These are phyloP conservation scores for Chaetoceros muelleri DNA, from an alignment of 108 stramenopile genomes.

Conservation along the genomic window DNA sequence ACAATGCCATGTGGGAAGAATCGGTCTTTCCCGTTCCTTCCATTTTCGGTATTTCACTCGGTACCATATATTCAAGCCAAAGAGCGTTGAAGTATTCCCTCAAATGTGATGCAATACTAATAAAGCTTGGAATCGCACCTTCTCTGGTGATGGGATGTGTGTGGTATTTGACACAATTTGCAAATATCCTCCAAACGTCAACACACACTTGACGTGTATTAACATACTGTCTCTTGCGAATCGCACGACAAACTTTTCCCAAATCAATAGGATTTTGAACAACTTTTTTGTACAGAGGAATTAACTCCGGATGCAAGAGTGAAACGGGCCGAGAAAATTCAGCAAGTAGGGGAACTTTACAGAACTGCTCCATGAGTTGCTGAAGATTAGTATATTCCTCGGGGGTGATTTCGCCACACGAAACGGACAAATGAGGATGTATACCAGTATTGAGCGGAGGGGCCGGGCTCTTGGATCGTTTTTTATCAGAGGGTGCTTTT, in stretches of 20 bases:
- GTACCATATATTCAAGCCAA: slow-evolving; percentile 78
- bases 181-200: slow-evolving; percentile 84
- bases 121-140: slow-evolving; percentile 66
- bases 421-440: slow-evolving; percentile 44
- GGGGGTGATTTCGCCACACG: slow-evolving; percentile 45
- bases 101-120: slow-evolving; percentile 72
- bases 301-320: slow-evolving; percentile 76
- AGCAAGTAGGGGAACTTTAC: slow-evolving; percentile 72
- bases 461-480: neutral
- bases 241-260: slow-evolving; percentile 63
- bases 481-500: neutral
- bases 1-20: slow-evolving; percentile 6
- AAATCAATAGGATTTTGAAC: slow-evolving; percentile 77
- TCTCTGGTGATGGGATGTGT: slow-evolving; percentile 70
- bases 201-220: slow-evolving; percentile 57
- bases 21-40: slow-evolving; percentile 11
- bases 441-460: neutral
- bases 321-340: slow-evolving; percentile 83
- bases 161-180: slow-evolving; percentile 80
- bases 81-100: slow-evolving; percentile 77
- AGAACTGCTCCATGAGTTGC: slow-evolving; percentile 70
- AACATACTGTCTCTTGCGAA: slow-evolving; percentile 61
- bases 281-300: slow-evolving; percentile 64
- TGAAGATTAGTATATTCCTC: slow-evolving; percentile 63
- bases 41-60: slow-evolving; percentile 49